Conservation (phyloP, 2,329 filamentous ascomycete species). For the Plectosphaerella cucumerina region DNA sequence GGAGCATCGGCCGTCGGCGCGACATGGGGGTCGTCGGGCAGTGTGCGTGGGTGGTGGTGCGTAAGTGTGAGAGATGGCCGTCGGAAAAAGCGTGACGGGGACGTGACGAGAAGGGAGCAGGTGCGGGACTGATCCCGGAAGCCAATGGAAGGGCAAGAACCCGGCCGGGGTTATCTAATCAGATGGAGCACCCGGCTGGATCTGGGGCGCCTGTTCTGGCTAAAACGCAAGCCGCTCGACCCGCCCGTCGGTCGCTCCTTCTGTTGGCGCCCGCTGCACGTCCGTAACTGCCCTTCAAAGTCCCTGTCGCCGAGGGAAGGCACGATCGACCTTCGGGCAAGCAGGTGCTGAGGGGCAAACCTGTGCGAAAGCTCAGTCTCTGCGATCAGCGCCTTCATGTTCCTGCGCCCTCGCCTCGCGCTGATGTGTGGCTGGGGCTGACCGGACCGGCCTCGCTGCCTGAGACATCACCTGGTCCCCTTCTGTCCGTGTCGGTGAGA, state of each 20-base stretch:
- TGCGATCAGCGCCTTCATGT: background rate
- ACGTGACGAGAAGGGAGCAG: background rate
- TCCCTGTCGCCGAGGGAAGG: background rate
- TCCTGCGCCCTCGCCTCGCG: slow-evolving; percentile 5
- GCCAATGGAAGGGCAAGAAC: background rate
- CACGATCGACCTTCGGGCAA: no score
- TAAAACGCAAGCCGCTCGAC: background rate
- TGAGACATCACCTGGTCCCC: slow-evolving; percentile 3
- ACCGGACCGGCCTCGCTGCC: slow-evolving; percentile 8
- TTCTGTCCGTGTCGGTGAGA: no score
- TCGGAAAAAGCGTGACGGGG: background rate
- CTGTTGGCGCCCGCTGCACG: background rate
- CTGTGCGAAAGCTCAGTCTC: background rate
- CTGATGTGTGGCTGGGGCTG: no score
- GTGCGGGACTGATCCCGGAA: background rate
- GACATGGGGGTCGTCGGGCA: no score
- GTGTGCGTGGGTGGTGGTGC: no score
- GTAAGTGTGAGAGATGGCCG: background rate
- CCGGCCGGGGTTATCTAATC: background rate
- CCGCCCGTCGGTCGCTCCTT: background rate
- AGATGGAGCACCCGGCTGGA: background rate
- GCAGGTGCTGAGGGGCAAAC: background rate
- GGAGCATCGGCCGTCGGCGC: no score
- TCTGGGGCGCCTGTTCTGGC: background rate
- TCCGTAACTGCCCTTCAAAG: background rate